These are phyloP conservation scores for Colletotrichum sp. DNA, from an alignment of 2,329 filamentous ascomycete species.

Conservation along the genomic window DNA sequence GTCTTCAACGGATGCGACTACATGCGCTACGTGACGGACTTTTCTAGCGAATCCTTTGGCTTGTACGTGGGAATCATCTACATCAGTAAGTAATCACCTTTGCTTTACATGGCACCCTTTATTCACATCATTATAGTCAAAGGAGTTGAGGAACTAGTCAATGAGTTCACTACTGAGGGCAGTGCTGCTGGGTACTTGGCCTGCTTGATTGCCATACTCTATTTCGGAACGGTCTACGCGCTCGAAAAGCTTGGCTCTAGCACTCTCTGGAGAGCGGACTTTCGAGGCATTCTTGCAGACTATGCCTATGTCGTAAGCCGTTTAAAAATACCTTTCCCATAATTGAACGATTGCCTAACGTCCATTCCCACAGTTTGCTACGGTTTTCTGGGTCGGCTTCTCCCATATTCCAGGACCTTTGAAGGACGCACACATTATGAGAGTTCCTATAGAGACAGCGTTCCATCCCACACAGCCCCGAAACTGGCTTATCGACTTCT, in stretches of 20 bases:
- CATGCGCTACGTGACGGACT: slow-evolving; percentile 64
- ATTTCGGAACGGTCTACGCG: slow-evolving; percentile 54
- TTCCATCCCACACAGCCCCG: slow-evolving; percentile 52
- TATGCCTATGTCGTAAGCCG: slow-evolving; percentile 53
- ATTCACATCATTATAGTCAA: neutral
- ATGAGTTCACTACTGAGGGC: slow-evolving; percentile 45
- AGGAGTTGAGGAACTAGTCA: slow-evolving; percentile 58
- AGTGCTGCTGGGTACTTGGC: slow-evolving; percentile 51
- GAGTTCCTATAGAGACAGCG: slow-evolving; percentile 45
- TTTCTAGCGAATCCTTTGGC: slow-evolving; percentile 58
- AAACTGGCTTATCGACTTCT: slow-evolving; percentile 57
- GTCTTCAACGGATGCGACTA: slow-evolving; percentile 60
- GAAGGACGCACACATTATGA: slow-evolving; percentile 41
- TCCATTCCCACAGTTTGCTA: slow-evolving; percentile 41
- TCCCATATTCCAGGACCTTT: slow-evolving; percentile 55
- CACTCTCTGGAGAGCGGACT: slow-evolving; percentile 45
- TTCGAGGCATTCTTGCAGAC: slow-evolving; percentile 53
- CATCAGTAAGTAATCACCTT: slow-evolving; percentile 40
- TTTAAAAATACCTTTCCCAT: rapidly evolving
- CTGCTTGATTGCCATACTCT: slow-evolving; percentile 31
- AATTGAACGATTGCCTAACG: neutral
- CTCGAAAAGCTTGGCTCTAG: slow-evolving; percentile 54
- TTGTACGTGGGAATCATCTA: slow-evolving; percentile 63
- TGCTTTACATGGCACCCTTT: slow-evolving; percentile 46
- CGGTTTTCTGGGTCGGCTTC: slow-evolving; percentile 58